These are phyloP conservation scores for Dactylis glomerata DNA, from an alignment of 176 grass and related monocot genomes.

Conservation along the genomic window DNA sequence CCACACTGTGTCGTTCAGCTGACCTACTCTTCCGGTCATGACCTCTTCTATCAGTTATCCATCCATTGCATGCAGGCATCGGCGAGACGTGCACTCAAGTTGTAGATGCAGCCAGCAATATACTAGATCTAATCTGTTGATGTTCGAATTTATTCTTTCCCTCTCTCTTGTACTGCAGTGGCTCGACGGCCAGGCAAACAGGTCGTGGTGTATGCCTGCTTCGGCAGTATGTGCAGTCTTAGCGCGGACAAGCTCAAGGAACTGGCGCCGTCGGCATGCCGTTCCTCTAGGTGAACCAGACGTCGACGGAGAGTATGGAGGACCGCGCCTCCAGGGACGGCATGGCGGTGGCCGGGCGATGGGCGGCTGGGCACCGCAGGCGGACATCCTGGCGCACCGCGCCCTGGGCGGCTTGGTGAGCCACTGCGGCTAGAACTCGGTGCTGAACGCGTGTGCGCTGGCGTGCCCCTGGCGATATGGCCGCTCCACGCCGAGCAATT, in stretches of 20 bases:
- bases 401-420: conserved; percentile 52
- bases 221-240: conserved; percentile 44
- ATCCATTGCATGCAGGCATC: no score
- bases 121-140: no score
- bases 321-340: conserved; percentile 18
- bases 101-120: no score
- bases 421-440: conserved; percentile 58
- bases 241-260: conserved; percentile 22
- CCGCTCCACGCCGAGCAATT: conserved; percentile 47
- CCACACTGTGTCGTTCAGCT: no score
- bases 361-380: conserved; percentile 54
- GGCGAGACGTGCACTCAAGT: no score
- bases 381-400: conserved; percentile 33
- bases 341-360: conserved; percentile 45
- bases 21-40: no score
- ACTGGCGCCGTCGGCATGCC: neutral
- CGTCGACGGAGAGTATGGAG: neutral
- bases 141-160: no score
- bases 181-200: conserved; percentile 21
- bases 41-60: no score
- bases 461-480: conserved; percentile 44
- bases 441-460: conserved; percentile 21
- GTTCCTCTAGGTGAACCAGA: conserved; percentile 47
- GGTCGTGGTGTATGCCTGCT: conserved; percentile 60
- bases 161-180: no score